phyloP scores from a whole-genome alignment of 169 alveolate genomes.

The Plasmodium cynomolgi region DNA sequence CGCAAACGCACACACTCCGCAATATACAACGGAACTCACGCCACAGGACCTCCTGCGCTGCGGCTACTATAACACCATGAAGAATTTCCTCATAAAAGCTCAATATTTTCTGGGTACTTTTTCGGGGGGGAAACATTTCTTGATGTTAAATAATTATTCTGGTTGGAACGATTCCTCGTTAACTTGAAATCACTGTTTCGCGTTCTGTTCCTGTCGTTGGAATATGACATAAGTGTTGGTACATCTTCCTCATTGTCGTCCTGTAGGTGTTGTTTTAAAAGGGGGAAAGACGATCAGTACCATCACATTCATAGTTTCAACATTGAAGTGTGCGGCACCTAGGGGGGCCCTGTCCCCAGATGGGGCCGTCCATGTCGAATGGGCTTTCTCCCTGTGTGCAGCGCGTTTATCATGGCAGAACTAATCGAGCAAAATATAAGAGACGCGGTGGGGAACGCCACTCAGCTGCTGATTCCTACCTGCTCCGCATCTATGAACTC shows the following conservation, averaged over 20 bases:
- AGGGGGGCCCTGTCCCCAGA: neutral
- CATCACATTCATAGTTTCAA: neutral
- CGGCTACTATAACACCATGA: neutral
- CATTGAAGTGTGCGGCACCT: neutral
- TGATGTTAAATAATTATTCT: slow-evolving; percentile 41
- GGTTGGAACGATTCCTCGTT: slow-evolving; percentile 69
- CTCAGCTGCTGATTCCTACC: slow-evolving; percentile 22
- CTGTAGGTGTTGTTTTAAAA: slow-evolving; percentile 13
- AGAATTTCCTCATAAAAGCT: slow-evolving; percentile 24
- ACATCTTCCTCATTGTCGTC: slow-evolving; percentile 83
- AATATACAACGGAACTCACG: neutral
- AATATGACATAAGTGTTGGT: slow-evolving; percentile 81
- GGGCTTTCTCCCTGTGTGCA: neutral
- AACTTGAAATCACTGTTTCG: slow-evolving; percentile 51
- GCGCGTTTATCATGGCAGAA: neutral
- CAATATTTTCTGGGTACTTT: slow-evolving; percentile 64
- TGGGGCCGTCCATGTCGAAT: neutral
- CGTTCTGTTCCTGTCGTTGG: slow-evolving; percentile 56
- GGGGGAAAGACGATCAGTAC: neutral
- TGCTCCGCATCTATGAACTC: slow-evolving; percentile 88
- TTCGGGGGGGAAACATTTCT: slow-evolving; percentile 27
- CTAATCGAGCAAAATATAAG: neutral
- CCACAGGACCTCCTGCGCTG: neutral
- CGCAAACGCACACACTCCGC: neutral
- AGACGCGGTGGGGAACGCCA: neutral